phyloP scores from a whole-genome alignment of 257 asterid genomes.

The Cruciata laevipes region DNA sequence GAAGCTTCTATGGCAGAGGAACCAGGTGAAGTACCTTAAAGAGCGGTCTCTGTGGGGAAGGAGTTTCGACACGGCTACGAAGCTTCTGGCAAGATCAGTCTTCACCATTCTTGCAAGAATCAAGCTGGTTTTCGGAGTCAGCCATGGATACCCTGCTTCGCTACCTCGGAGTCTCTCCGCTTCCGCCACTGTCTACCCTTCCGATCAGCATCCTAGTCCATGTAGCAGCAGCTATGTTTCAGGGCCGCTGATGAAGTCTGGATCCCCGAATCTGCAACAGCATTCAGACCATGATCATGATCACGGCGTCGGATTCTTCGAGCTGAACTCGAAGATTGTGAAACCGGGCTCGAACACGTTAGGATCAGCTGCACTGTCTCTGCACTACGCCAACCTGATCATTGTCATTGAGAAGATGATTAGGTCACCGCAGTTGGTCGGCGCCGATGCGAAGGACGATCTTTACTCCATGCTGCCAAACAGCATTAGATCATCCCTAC shows the following conservation, averaged over 20 bases:
- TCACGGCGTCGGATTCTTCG: slow-evolving; percentile 34
- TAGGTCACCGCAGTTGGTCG: slow-evolving; percentile 72
- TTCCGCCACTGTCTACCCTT: slow-evolving; percentile 80
- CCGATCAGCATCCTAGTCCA: slow-evolving; percentile 33
- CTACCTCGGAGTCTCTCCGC: slow-evolving; percentile 72
- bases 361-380: slow-evolving; percentile 74
- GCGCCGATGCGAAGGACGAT: slow-evolving; percentile 86
- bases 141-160: slow-evolving; percentile 37
- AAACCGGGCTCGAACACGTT: slow-evolving; percentile 59
- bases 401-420: slow-evolving; percentile 88
- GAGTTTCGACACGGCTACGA: slow-evolving; percentile 65
- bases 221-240: slow-evolving; percentile 35
- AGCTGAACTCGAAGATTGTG: slow-evolving; percentile 39
- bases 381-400: slow-evolving; percentile 79
- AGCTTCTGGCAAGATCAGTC: slow-evolving; percentile 46
- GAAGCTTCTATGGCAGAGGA: slow-evolving; percentile 72
- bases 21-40: slow-evolving; percentile 64
- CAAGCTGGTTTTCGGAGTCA: slow-evolving; percentile 72
- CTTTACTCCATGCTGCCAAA: slow-evolving; percentile 75
- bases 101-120: slow-evolving; percentile 68
- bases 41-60: slow-evolving; percentile 70
- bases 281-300: neutral
- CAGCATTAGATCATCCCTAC: slow-evolving; percentile 45
- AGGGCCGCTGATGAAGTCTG: slow-evolving; percentile 43
- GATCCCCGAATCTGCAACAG: slow-evolving; percentile 16